Evolutionary conservation across 1,284 basidiomycete genomes (phyloP).

Genomic region (Heterobasidion occidentale): DNA sequence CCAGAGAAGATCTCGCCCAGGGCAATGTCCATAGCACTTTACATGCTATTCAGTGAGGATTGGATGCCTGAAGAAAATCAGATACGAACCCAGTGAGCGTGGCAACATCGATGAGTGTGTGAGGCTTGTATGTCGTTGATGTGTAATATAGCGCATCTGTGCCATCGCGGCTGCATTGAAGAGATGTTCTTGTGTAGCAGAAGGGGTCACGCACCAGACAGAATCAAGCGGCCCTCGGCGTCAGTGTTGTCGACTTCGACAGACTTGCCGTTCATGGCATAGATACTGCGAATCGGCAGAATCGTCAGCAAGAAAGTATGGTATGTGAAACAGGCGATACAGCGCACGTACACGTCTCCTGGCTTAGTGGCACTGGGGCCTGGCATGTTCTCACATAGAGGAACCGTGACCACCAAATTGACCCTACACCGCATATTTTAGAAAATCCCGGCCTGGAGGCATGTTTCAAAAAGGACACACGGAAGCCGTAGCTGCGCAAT

Average conservation of each 20-base stretch:
- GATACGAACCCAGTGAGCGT: conserved; percentile 60
- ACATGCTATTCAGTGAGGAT: not conserved
- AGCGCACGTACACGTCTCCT: conserved; percentile 59
- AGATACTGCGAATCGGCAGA: conserved; percentile 40
- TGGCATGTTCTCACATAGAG: conserved; percentile 85
- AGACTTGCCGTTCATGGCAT: conserved; percentile 85
- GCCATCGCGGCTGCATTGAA: conserved; percentile 1
- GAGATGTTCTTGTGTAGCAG: not conserved
- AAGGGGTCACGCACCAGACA: conserved; percentile 42
- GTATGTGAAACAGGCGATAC: not conserved
- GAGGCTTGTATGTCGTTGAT: conserved; percentile 72
- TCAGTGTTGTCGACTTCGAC: conserved; percentile 89
- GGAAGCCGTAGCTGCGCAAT: conserved; percentile 79
- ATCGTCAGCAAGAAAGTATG: not conserved
- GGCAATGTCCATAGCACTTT: conserved; percentile 58
- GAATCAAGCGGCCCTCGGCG: conserved; percentile 78
- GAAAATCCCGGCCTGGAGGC: not conserved
- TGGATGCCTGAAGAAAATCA: not conserved
- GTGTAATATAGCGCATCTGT: conserved; percentile 83
- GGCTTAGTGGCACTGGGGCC: conserved; percentile 84
- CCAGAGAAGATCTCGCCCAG: conserved; percentile 74
- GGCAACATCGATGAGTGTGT: conserved; percentile 81
- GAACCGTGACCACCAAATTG: conserved; percentile 68
- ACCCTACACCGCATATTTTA: conserved; percentile 33
- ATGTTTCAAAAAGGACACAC: conserved; percentile 27